Base-by-base conservation (phyloP, 1,284 basidiomycete species). In the Cryptococcus hybrid region DNA sequence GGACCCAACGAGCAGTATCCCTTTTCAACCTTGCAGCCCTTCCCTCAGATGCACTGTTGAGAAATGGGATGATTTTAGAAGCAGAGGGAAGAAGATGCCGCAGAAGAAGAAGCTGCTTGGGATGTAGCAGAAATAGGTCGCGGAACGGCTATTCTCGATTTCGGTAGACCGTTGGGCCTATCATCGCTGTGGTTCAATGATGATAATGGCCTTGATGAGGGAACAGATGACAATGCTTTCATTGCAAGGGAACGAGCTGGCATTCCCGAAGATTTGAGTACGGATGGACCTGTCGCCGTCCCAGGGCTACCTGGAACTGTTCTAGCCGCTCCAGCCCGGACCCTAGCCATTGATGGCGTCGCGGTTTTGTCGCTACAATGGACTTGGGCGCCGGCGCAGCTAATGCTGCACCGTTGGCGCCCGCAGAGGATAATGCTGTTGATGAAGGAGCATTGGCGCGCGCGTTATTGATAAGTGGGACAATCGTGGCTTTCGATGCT, bases 401-500 rank as follows among this genome's bases (percentile, higher is more conserved):
- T 12, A 57, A 44, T 11, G 61, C 46, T 9, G 51, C 47, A 5
- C 64, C 57, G 0, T 64, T 52, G 6, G 62, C 47, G 6, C 56
- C 50, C 5, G 68, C 47, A 2, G 60, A n/a, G 8, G 40, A 36
- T 18, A 18, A 18, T 37, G 56, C 46, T 13, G 7, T 47, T 2
- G 57, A 18, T 5, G 67, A 42, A 1, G 70, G 59, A 4, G 73
- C 70, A 5, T 67, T 59, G 5, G 57, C 73, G 48, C 80, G 77
- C 3, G 82, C 82, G 15, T 79, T 80, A 70, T 97, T 90, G 59
- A 99, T 90, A 34, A 98, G 80, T 3, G 94, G 93, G 7, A 90
- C 78, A 3, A 93, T 92, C 12, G 88, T 88, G 42, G 85, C 82
- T 59, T 88, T 86, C 9, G 94, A 96, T 0, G 96, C 96, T 13